Evolutionary conservation across 176 grass and related monocot species (phyloP).

Genomic region (Zea mays): Zm-B73-REFERENCE-NAM-5.0 NC_050100.1:224045001-224045500

Average conservation of each 20-base stretch:
- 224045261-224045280: slow-evolving; percentile 55
- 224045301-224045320: slow-evolving; percentile 84
- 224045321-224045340: slow-evolving; percentile 47
- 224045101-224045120: not conserved
- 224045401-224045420: slow-evolving; percentile 43
- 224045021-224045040: slow-evolving; percentile 42
- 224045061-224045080: not conserved
- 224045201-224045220: slow-evolving; percentile 57
- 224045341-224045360: slow-evolving; percentile 9
- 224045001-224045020: slow-evolving; percentile 40
- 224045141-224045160: slow-evolving; percentile 42
- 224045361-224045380: slow-evolving; percentile 31
- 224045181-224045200: slow-evolving; percentile 46
- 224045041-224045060: slow-evolving; percentile 67
- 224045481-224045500: slow-evolving; percentile 37
- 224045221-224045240: slow-evolving; percentile 75
- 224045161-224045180: slow-evolving; percentile 46
- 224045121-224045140: not conserved
- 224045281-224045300: slow-evolving; percentile 74
- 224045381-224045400: slow-evolving; percentile 34
- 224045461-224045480: slow-evolving; percentile 34
- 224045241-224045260: slow-evolving; percentile 90
- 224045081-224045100: not conserved
- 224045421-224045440: slow-evolving; percentile 46
- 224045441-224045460: slow-evolving; percentile 20